Percentiles rank a stretch among this genome's conserved stretches.
Evolutionary conservation across 345 rosid species (phyloP).

Genomic region (Eutrema japonicum): DNA sequence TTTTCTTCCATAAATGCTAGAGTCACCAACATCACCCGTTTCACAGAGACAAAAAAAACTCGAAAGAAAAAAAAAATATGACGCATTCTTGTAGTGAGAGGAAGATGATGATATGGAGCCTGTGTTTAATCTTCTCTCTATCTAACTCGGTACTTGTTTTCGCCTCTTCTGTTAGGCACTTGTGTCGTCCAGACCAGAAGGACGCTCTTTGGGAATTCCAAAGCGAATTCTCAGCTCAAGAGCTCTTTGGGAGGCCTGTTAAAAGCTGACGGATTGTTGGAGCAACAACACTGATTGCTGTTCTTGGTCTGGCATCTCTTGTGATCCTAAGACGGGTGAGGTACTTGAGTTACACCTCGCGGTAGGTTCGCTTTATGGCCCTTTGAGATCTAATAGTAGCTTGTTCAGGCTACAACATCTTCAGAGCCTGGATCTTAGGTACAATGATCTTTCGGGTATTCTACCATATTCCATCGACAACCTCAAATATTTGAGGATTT

Average conservation of each 20-base stretch:
- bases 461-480: constrained; percentile 37
- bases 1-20: neutral
- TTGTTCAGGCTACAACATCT: constrained; percentile 5
- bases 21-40: neutral
- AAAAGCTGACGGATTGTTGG: neutral
- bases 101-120: neutral
- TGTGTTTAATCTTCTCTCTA: neutral
- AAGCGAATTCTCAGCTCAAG: neutral
- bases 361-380: constrained; percentile 8
- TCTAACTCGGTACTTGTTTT: neutral
- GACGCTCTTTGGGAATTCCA: constrained; percentile 22
- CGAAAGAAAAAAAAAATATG: neutral
- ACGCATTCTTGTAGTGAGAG: neutral
- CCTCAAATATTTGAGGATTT: neutral
- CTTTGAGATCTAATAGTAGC: neutral
- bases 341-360: constrained; percentile 29
- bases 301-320: constrained; percentile 25
- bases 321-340: constrained; percentile 14
- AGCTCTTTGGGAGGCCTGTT: neutral
- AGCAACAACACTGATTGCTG: constrained; percentile 23
- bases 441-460: neutral
- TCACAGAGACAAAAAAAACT: neutral
- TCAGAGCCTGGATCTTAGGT: neutral
- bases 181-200: constrained; percentile 21
- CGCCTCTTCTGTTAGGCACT: neutral